Conservation (phyloP, 768 basidiomycete genomes). For the Panaeolus cyanescens region DNA sequence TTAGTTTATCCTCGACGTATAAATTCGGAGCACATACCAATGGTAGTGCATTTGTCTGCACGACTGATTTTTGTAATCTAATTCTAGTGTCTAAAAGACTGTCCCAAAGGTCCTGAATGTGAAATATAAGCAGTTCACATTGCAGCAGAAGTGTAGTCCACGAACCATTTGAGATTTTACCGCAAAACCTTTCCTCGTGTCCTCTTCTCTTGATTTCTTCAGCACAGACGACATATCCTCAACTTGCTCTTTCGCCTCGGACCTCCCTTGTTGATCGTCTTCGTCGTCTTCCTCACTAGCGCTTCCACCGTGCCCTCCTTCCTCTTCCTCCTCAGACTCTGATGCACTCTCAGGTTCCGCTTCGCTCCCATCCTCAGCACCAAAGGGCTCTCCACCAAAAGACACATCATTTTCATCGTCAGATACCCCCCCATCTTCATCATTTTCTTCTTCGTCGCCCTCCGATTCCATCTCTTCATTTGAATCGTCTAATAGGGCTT, state of each 20-base stretch:
- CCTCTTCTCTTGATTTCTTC: constrained; percentile 63
- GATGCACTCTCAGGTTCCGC: constrained; percentile 21
- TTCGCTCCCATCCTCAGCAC: constrained; percentile 35
- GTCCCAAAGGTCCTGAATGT: constrained; percentile 77
- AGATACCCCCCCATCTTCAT: constrained; percentile 15
- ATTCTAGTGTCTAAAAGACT: constrained; percentile 88
- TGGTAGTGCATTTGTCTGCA: constrained; percentile 67
- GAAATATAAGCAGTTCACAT: neutral
- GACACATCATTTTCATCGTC: constrained; percentile 16
- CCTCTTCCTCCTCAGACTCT: constrained; percentile 27
- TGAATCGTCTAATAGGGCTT: constrained; percentile 49
- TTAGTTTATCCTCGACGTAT: constrained; percentile 4
- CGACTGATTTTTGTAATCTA: constrained; percentile 80
- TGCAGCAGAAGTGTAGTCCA: constrained; percentile 8
- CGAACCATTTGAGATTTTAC: constrained; percentile 83
- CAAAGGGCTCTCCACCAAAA: neutral
- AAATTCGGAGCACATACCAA: constrained; percentile 40
- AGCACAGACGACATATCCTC: constrained; percentile 55
- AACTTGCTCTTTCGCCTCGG: constrained; percentile 13
- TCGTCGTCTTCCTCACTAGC: constrained; percentile 11
- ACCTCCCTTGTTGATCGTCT: constrained; percentile 7
- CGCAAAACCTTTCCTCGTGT: constrained; percentile 81
- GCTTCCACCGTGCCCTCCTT: constrained; percentile 13
- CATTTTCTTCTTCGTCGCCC: constrained; percentile 25
- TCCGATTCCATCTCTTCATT: constrained; percentile 29